Percentiles rank a stretch among this genome's conserved stretches.
These are phyloP conservation scores for Plenodomus tracheiphilus DNA, from an alignment of 2,329 filamentous ascomycete species.

Conservation along the genomic window DNA sequence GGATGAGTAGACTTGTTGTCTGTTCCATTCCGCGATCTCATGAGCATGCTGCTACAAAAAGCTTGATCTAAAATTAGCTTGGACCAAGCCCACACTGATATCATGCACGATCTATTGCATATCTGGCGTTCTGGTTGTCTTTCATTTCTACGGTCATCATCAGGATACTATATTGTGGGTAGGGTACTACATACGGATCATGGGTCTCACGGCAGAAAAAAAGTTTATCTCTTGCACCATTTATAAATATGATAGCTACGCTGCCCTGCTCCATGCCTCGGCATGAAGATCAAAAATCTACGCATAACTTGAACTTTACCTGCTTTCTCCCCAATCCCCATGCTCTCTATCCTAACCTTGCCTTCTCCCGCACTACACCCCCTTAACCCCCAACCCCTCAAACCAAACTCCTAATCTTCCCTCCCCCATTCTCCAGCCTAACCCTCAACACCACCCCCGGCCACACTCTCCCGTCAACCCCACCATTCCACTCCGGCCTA, in stretches of 20 bases:
- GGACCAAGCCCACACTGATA: background rate
- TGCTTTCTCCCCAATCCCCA: no score
- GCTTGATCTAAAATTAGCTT: background rate
- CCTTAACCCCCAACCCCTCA: background rate
- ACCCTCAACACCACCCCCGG: conserved; percentile 52
- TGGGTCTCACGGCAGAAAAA: background rate
- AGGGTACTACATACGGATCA: background rate
- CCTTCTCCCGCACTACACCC: background rate
- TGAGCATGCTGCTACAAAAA: background rate
- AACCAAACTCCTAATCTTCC: conserved; percentile 37
- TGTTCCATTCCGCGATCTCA: background rate
- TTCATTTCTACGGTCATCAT: conserved; percentile 9
- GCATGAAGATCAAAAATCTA: no score
- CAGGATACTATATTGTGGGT: conserved; percentile 1
- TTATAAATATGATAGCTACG: background rate
- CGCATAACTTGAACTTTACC: no score
- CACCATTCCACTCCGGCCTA: conserved; percentile 54
- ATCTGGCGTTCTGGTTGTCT: conserved; percentile 10
- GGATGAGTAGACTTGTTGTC: conserved; percentile 23
- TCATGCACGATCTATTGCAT: conserved; percentile 10
- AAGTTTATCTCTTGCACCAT: background rate
- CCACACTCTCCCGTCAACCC: conserved; percentile 47
- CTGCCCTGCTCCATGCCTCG: no score
- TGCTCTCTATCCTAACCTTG: no score
- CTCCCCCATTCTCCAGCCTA: conserved; percentile 45